Base-by-base conservation (phyloP, 352 stramenopile genomes). In the Globisporangium cystogenes region DNA sequence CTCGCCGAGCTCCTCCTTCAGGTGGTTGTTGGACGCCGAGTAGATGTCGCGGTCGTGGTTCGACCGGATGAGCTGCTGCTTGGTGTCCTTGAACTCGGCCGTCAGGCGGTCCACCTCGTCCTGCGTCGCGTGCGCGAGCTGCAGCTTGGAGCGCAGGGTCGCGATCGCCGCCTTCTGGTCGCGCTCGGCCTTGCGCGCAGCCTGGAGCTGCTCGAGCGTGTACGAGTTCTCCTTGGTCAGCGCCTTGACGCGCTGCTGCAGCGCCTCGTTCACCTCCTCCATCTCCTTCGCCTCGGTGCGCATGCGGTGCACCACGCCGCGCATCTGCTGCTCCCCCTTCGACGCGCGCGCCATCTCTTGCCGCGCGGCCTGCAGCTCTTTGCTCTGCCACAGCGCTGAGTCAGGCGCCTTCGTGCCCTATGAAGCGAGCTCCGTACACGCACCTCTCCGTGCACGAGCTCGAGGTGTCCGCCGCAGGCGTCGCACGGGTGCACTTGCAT, bases 361-460 rank as follows among this genome's bases (percentile, higher is more conserved):
- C 8, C 78, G 69, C 21, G 80, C 82, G 8, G 64, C 68, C 27
- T 76, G 66, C 7, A 90, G 55, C 47, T 93, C 82, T 62, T 85
- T 86, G 48, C 72, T 93, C 72, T 85, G 27, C 24, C 12, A 26
- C 33, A 35, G 46, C 12, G 48, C n/a, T n/a, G n/a, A n/a, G n/a
- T n/a, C n/a, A n/a, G n/a, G n/a, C n/a, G n/a, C n/a, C n/a, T n/a
- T n/a, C n/a, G n/a, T n/a, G n/a, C n/a, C n/a, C n/a, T n/a, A n/a
- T n/a, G n/a, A n/a, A n/a, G n/a, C n/a, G n/a, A n/a, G n/a, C n/a
- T n/a, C n/a, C n/a, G n/a, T n/a, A n/a, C 20, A 55, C 62, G 18
- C 56, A 86, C 75, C 62, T 93, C 82, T 39, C 81, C 78, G 51
- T 91, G 82, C 45, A 91, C 72, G 18, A 93, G 74, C 49, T 93